Evolutionary conservation across 495 filamentous ascomycete species (phyloP).

Genomic region (Aspergillus mulundensis): DNA sequence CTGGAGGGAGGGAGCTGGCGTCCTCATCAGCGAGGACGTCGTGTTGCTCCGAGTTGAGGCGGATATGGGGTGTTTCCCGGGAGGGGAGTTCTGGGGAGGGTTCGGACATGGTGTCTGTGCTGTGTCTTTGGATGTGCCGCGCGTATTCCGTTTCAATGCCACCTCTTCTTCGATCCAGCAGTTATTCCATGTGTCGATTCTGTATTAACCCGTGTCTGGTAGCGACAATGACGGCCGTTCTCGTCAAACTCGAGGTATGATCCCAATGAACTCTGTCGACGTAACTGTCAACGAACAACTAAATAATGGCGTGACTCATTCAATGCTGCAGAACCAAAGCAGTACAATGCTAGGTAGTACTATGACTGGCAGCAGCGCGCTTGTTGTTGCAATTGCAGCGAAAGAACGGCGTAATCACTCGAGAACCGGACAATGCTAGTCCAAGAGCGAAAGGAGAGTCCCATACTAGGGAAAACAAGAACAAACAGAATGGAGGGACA

Average conservation of each 20-base stretch:
- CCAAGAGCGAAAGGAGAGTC: neutral
- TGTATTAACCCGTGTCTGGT: neutral
- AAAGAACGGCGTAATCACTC: neutral
- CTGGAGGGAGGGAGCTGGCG: constrained; percentile 19
- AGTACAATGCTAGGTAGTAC: neutral
- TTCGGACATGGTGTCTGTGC: constrained; percentile 11
- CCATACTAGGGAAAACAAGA: neutral
- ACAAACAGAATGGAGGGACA: constrained; percentile 11
- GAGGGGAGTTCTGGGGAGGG: neutral
- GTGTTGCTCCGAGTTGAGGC: constrained; percentile 55
- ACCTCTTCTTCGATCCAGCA: neutral
- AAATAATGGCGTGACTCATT: neutral
- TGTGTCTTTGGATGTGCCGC: neutral
- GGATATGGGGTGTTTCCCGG: constrained; percentile 40
- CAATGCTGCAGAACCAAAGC: neutral
- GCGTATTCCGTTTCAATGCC: neutral
- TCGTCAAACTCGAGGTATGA: neutral
- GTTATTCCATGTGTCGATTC: neutral
- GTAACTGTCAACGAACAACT: neutral
- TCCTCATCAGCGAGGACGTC: constrained; percentile 41
- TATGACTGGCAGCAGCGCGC: too few relatives aligned
- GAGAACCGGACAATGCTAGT: neutral
- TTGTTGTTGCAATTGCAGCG: neutral
- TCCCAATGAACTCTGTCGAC: neutral
- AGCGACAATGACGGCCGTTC: neutral